These are phyloP conservation scores for Globisporangium viniferum DNA, from an alignment of 352 stramenopile genomes.

Conservation along the genomic window DNA sequence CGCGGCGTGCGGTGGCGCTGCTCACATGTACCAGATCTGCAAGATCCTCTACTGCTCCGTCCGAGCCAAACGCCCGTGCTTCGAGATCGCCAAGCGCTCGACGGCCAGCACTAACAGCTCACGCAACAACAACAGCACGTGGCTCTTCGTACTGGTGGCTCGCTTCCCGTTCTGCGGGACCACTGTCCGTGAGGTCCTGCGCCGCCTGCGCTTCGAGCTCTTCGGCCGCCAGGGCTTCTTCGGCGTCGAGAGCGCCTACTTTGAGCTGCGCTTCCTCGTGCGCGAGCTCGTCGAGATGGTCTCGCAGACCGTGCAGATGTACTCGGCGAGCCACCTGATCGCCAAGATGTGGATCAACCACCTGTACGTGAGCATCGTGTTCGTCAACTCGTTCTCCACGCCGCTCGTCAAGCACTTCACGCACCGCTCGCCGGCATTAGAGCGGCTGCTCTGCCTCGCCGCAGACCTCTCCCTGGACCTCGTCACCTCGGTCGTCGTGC, in stretches of 20 bases:
- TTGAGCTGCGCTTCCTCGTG: conserved; percentile 19
- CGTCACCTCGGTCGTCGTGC: conserved; percentile 12
- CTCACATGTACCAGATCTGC: conserved; percentile 12
- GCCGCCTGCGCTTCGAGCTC: background rate
- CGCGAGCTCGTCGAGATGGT: conserved; percentile 22
- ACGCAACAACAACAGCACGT: background rate
- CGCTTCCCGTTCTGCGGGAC: background rate
- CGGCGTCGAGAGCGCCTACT: conserved; percentile 16
- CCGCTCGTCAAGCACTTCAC: conserved; percentile 21
- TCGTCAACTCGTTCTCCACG: conserved; percentile 26
- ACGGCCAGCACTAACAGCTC: background rate
- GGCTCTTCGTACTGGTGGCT: background rate
- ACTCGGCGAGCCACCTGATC: conserved; percentile 16
- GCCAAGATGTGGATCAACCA: conserved; percentile 21
- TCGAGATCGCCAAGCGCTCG: background rate
- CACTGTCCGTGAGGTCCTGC: background rate
- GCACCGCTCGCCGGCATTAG: conserved; percentile 13
- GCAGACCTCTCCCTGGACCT: conserved; percentile 20
- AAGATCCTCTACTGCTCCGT: conserved; percentile 6
- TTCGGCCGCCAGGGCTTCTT: conserved; percentile 11
- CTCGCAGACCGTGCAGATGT: conserved; percentile 23
- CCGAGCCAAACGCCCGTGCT: background rate
- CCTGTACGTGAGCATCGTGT: conserved; percentile 18
- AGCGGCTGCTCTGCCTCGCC: conserved; percentile 19
- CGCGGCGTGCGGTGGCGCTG: background rate